Base-by-base conservation (phyloP, 371 early-diverging fungal genomes). In the Mortierella sp. region DNA sequence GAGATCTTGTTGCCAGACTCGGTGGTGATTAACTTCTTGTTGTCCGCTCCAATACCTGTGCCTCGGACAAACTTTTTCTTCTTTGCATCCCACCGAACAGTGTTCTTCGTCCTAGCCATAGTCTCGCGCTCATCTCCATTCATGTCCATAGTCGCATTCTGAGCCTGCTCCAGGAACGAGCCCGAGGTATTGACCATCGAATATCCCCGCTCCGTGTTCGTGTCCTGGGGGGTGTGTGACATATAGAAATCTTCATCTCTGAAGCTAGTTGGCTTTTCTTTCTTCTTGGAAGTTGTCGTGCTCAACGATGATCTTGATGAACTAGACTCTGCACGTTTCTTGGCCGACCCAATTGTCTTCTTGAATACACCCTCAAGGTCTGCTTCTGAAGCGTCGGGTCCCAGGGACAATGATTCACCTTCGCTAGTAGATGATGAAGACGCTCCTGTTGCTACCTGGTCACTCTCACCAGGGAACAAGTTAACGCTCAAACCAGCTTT, bases 21-120 rank as follows among this genome's bases (percentile, higher is more conserved):
- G 6, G 96, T 94, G 59, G 89, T 91, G 64, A 99, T 95, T 73
- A 95, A 74, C 87, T 98, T 99, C 82, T 95, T 95, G 87, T 98
- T 98, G 74, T 98, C 98, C 1, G 94, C 79, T n/a, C 98, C 99
- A 70, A 97, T 87, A 53, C 93, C 93, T 4, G 87, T 84, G 21
- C 93, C 92, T 26, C 89, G 80, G 53, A 94, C 90, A 86, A 96
- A 98, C 77, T 91, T 92, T 83, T 94, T 95, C 89, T 98, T 97
- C 80, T 92, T 95, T 55, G 91, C 84, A 77, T 99, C 98, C 99
- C 99, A 99, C 50, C 92, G 88, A 50, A 97, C 70, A 30, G 84
- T 84, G 57, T 87, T 91, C 61, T 80, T 74, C 56, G 84, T 87
- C 61, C 85, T 81, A 25, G 76, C 75, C 70, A 86, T 84, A 9